Percentiles rank a stretch among this genome's conserved stretches.
Evolutionary conservation across 1,284 basidiomycete species (phyloP).

Genomic region (Phellinidium pouzarii): DNA sequence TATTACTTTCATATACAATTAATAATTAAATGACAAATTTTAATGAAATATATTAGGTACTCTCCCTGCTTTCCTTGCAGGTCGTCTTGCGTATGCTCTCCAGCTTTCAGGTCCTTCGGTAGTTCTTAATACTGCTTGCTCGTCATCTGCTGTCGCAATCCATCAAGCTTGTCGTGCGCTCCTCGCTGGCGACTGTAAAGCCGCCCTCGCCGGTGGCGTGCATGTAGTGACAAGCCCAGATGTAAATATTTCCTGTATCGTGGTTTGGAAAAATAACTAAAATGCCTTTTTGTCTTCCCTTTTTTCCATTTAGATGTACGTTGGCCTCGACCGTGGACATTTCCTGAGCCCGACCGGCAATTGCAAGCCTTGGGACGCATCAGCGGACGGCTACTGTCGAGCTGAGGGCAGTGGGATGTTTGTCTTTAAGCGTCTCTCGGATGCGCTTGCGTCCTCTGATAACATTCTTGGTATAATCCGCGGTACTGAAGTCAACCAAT

Average conservation of each 20-base stretch:
- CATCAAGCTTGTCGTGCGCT: conserved; percentile 63
- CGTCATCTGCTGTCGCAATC: conserved; percentile 58
- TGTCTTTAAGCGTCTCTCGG: conserved; percentile 60
- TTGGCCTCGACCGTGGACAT: conserved; percentile 62
- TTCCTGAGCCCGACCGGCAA: conserved; percentile 62
- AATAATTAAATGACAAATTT: background rate
- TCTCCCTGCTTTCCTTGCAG: conserved; percentile 59
- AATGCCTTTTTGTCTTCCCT: no score
- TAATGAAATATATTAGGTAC: conserved; percentile 45
- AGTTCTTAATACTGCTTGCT: conserved; percentile 68
- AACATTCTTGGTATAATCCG: conserved; percentile 61
- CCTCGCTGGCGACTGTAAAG: conserved; percentile 53
- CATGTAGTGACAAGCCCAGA: conserved; percentile 67
- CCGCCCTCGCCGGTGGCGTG: conserved; percentile 68
- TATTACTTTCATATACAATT: background rate
- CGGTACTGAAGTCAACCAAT: conserved; percentile 64
- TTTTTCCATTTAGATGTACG: conserved; percentile 45
- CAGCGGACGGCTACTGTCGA: conserved; percentile 67
- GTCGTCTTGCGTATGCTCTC: conserved; percentile 63
- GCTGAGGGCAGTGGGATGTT: conserved; percentile 65
- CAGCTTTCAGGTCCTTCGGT: conserved; percentile 61
- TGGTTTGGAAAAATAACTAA: background rate
- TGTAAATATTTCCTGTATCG: conserved; percentile 33
- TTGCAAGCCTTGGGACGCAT: conserved; percentile 64
- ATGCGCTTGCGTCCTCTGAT: conserved; percentile 59